Conservation (phyloP, 2,329 filamentous ascomycete genomes). For the Aureobasidium sp. region DNA sequence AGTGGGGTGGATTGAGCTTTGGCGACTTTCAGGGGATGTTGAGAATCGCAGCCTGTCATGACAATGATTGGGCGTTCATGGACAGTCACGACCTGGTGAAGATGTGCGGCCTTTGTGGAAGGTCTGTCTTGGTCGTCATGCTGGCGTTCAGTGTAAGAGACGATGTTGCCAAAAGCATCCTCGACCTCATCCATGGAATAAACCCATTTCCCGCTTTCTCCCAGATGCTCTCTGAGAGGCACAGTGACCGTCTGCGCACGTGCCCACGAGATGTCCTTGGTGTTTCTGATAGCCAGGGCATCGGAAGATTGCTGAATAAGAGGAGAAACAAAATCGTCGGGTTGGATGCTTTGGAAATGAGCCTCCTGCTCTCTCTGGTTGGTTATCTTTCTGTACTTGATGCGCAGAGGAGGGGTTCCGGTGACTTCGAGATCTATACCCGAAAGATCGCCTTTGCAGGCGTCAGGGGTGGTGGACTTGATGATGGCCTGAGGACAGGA, state of each 20-base stretch:
- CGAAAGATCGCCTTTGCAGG: constrained; percentile 82
- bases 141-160: constrained; percentile 64
- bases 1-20: constrained; percentile 61
- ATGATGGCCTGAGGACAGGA: constrained; percentile 74
- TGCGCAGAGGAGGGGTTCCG: constrained; percentile 82
- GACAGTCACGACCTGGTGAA: constrained; percentile 73
- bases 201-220: constrained; percentile 69
- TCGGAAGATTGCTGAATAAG: constrained; percentile 54
- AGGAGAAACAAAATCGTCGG: constrained; percentile 75
- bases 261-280: constrained; percentile 73
- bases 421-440: constrained; percentile 74
- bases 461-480: constrained; percentile 54
- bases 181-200: constrained; percentile 89
- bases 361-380: constrained; percentile 77
- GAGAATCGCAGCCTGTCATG: constrained; percentile 67
- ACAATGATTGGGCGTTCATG: constrained; percentile 74
- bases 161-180: constrained; percentile 80
- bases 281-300: constrained; percentile 48
- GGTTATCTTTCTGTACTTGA: constrained; percentile 82
- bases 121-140: constrained; percentile 48
- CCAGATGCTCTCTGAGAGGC: constrained; percentile 83
- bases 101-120: constrained; percentile 39
- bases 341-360: constrained; percentile 88
- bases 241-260: constrained; percentile 66
- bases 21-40: constrained; percentile 73